Percentiles rank a stretch among this genome's conserved stretches.
Evolutionary conservation across 352 stramenopile genomes (phyloP).

Genomic region (Blastocystis sp.): DNA sequence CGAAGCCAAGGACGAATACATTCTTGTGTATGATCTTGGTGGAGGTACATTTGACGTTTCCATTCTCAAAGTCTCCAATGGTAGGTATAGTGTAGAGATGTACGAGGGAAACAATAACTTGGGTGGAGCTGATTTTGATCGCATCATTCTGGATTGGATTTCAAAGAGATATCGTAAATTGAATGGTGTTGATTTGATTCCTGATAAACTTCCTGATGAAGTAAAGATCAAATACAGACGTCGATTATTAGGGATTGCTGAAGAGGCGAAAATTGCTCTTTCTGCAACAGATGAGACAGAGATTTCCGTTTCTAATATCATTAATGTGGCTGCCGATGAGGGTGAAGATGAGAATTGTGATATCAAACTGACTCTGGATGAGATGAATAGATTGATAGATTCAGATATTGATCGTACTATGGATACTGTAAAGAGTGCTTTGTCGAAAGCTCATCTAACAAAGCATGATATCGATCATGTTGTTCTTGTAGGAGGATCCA

Average conservation of each 20-base stretch:
- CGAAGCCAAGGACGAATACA: not conserved
- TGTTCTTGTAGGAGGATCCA: constrained; percentile 71
- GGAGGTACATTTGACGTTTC: constrained; percentile 74
- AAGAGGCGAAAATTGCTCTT: constrained; percentile 93
- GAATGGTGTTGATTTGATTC: constrained; percentile 62
- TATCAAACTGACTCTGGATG: constrained; percentile 88
- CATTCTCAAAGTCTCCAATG: constrained; percentile 73
- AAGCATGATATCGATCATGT: constrained; percentile 82
- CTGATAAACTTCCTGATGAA: constrained; percentile 70
- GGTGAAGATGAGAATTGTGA: constrained; percentile 77
- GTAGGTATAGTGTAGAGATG: constrained; percentile 74
- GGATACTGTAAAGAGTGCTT: constrained; percentile 83
- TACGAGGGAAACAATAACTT: constrained; percentile 79
- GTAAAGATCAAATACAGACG: constrained; percentile 82
- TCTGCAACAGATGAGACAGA: constrained; percentile 76
- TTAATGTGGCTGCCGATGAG: constrained; percentile 68
- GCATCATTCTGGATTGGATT: constrained; percentile 96
- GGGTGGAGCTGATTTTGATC: constrained; percentile 78
- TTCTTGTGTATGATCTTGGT: constrained; percentile 70
- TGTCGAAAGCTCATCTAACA: constrained; percentile 86
- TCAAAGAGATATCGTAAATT: constrained; percentile 91
- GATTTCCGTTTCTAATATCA: constrained; percentile 71
- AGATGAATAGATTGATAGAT: constrained; percentile 96
- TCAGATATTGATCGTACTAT: constrained; percentile 98
- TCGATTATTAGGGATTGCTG: constrained; percentile 88